Evolutionary conservation across 768 basidiomycete genomes (phyloP).

Genomic region (Botryobasidium botryosum): DNA sequence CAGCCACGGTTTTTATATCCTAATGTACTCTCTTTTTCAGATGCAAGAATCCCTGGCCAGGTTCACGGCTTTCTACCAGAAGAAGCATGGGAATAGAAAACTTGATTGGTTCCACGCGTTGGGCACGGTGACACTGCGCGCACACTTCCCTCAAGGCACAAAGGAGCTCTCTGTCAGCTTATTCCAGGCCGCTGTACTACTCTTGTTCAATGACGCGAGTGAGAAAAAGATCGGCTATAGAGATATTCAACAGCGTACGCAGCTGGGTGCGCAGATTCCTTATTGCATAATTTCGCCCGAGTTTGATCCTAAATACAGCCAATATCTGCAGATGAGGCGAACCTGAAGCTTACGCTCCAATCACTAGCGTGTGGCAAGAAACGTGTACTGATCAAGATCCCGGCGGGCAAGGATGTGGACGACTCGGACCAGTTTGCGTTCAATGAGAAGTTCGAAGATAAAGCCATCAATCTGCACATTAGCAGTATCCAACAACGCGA

Average conservation of each 20-base stretch:
- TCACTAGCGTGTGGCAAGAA: conserved; percentile 86
- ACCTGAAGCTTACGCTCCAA: conserved; percentile 73
- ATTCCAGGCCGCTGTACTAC: conserved; percentile 73
- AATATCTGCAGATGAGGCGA: conserved; percentile 36
- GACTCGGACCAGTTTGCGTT: conserved; percentile 62
- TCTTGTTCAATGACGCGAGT: conserved; percentile 62
- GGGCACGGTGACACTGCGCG: conserved; percentile 63
- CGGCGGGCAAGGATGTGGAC: conserved; percentile 59
- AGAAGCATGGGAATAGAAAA: conserved; percentile 55
- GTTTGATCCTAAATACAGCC: neutral
- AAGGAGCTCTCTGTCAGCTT: conserved; percentile 87
- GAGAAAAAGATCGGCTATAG: conserved; percentile 36
- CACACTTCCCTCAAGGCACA: conserved; percentile 41
- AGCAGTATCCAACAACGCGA: conserved; percentile 93
- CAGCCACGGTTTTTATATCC: conserved; percentile 6
- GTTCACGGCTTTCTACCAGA: conserved; percentile 58
- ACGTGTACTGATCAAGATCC: conserved; percentile 68
- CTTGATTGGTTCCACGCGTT: conserved; percentile 80
- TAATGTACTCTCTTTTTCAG: conserved; percentile 21
- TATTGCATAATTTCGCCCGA: neutral
- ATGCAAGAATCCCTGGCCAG: conserved; percentile 54
- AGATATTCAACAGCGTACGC: conserved; percentile 49
- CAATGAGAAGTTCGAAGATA: conserved; percentile 70
- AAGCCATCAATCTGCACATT: conserved; percentile 68
- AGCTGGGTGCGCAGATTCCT: conserved; percentile 50